phyloP scores from a whole-genome alignment of 2,329 filamentous ascomycete genomes.

The Calonectria pseudoreteaudii region DNA sequence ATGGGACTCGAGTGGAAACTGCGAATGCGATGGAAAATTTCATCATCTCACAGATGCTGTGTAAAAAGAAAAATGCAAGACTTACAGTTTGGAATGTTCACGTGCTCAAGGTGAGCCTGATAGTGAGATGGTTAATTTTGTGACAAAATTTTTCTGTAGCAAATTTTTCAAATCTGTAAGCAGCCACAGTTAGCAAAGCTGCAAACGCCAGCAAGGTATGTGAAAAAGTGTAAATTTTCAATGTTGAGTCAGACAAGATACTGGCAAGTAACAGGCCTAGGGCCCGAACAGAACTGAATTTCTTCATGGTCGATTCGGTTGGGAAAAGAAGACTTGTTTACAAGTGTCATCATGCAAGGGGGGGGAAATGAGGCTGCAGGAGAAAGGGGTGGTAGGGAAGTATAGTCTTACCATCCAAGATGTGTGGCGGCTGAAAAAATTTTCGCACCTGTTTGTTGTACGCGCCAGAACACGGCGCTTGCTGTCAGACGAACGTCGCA shows the following conservation, averaged over 20 bases:
- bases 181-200: conserved; percentile 2
- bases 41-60: conserved; percentile 65
- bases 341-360: conserved; percentile 77
- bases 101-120: conserved; percentile 23
- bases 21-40: conserved; percentile 83
- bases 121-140: conserved; percentile 10
- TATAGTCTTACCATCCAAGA: conserved; percentile 40
- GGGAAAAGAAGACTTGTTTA: conserved; percentile 85
- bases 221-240: conserved; percentile 24
- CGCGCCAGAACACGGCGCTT: conserved; percentile 16
- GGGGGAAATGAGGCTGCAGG: conserved; percentile 28
- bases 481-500: conserved; percentile 11
- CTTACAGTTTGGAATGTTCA: conserved; percentile 30
- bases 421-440: conserved; percentile 17
- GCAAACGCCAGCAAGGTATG: conserved; percentile 32
- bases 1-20: conserved; percentile 88
- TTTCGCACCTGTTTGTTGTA: conserved; percentile 8
- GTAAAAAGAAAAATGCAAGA: conserved; percentile 25
- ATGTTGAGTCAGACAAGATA: conserved; percentile 78
- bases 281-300: conserved; percentile 75
- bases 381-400: conserved; percentile 24
- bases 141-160: neutral
- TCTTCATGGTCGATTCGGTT: conserved; percentile 91
- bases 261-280: conserved; percentile 90
- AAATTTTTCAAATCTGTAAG: conserved; percentile 30